Conservation (phyloP, 345 rosid genomes). For the Garcia nutans region DNA sequence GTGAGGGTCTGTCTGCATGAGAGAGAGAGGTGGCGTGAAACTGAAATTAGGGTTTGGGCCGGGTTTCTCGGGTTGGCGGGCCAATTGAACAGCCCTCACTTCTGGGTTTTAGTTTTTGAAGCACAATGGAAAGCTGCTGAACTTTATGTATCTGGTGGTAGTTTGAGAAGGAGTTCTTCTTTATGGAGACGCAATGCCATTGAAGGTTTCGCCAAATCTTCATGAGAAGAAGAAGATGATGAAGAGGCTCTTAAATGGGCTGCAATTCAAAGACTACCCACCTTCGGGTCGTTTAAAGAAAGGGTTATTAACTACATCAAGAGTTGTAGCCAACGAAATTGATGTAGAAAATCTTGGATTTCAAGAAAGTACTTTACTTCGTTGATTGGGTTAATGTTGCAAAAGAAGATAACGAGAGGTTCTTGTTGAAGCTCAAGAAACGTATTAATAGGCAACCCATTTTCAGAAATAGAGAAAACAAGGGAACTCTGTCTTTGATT, state of each 20-base stretch:
- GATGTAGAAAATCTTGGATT: slow-evolving; percentile 29
- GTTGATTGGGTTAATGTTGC: slow-evolving; percentile 16
- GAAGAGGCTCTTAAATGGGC: slow-evolving; percentile 60
- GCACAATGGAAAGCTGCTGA: slow-evolving; percentile 22
- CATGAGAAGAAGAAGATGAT: slow-evolving; percentile 24
- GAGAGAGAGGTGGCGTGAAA: too few species aligned
- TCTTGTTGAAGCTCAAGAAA: slow-evolving; percentile 22
- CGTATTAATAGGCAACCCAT: slow-evolving; percentile 17
- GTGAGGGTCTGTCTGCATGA: too few species aligned
- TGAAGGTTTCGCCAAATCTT: slow-evolving; percentile 15
- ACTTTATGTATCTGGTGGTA: slow-evolving; percentile 9
- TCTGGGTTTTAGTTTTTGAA: not conserved
- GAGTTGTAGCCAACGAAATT: slow-evolving; percentile 11
- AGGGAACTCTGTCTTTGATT: not conserved
- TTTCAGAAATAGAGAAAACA: too few species aligned
- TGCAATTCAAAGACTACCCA: slow-evolving; percentile 46
- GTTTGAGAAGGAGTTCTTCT: slow-evolving; percentile 9
- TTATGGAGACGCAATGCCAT: slow-evolving; percentile 7
- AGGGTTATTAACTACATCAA: slow-evolving; percentile 35
- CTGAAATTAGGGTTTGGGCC: too few species aligned
- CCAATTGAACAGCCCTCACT: not conserved
- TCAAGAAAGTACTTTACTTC: slow-evolving; percentile 12
- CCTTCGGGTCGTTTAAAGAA: slow-evolving; percentile 38
- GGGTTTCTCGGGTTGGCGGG: too few species aligned
- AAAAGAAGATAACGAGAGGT: slow-evolving; percentile 21